Evolutionary conservation across 1,139 yeast species (phyloP).

Genomic region (Pichia sp.): DNA sequence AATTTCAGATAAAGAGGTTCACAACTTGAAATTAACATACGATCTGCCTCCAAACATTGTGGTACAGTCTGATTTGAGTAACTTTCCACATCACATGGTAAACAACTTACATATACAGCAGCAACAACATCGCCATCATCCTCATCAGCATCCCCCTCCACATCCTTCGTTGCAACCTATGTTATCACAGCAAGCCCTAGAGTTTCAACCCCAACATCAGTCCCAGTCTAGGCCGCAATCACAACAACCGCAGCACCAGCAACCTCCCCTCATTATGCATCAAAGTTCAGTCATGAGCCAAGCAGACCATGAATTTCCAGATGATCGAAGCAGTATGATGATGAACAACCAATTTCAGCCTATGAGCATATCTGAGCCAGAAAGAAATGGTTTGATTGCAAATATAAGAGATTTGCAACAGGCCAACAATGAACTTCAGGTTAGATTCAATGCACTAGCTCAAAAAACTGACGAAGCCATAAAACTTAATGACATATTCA

Average conservation of each 20-base stretch:
- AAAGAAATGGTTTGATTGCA: background rate
- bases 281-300: background rate
- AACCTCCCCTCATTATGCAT: conserved; percentile 2
- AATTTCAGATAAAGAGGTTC: conserved; percentile 28
- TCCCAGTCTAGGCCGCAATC: conserved; percentile 5
- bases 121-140: conserved; percentile 2
- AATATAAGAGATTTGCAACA: conserved; percentile 16
- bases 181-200: conserved; percentile 6
- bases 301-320: conserved; percentile 2
- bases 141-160: background rate
- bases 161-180: background rate
- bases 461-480: conserved; percentile 40
- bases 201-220: conserved; percentile 7
- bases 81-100: background rate
- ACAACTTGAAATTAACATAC: conserved; percentile 24
- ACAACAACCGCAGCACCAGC: conserved; percentile 9
- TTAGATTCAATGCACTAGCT: conserved; percentile 37
- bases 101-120: conserved; percentile 3
- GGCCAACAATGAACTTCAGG: conserved; percentile 12
- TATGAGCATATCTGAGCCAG: conserved; percentile 6
- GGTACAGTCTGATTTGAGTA: background rate
- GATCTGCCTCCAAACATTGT: conserved; percentile 13
- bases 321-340: background rate
- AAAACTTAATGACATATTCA: conserved; percentile 43
- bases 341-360: conserved; percentile 3